Evolutionary conservation across 1,284 basidiomycete species (phyloP), one percentile per base, ranked within the genome.

Genomic region (Cryptococcus floricola): DNA sequence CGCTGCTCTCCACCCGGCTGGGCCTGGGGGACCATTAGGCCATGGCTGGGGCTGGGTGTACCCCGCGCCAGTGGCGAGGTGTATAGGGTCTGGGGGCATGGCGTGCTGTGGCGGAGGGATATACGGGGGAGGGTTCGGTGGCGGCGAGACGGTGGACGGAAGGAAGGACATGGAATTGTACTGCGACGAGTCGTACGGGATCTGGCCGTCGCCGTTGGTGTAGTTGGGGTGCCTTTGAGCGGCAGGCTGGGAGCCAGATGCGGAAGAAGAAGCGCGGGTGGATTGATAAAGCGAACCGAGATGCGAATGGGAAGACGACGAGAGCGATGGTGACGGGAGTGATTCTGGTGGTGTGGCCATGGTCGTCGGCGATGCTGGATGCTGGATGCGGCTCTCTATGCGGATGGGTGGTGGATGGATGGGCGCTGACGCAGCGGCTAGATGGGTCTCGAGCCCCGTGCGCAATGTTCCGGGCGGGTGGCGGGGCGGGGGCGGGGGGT

Each of bases 1-100:
- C 16, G 31, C 48, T 41, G 34, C 49, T 45, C 61, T 50, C 61
- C 59, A 63, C 9, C 56, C 54, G 31, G 49, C 56, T 9, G 55
- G 54, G 8, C 45, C 48, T n/a, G 48, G 52, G 16, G 56, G 48
- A 5, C 46, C 47, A n/a, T 39, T 48, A 12, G 60, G 31, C 57
- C 60, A 59, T 37, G 43, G n/a, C 52, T 14, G 14, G 39, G 6
- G 53, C 16, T 28, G 48, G 4, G 19, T 19, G 48, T 28, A 52
- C 4, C 42, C 49, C 25, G n/a, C 28, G 37, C 34, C 18, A 25
- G 56, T 57, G 37, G 69, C 52, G 5, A 62, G 55, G 59, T 72
- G 73, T 16, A 75, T 75, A 0, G 73, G 73, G 56, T 75, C 73
- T 13, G 73, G 73, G 2, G 73, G 57, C 69, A 73, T 70, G n/a